Conservation (phyloP, 2,329 filamentous ascomycete genomes). For the Cadophora sp. region DNA sequence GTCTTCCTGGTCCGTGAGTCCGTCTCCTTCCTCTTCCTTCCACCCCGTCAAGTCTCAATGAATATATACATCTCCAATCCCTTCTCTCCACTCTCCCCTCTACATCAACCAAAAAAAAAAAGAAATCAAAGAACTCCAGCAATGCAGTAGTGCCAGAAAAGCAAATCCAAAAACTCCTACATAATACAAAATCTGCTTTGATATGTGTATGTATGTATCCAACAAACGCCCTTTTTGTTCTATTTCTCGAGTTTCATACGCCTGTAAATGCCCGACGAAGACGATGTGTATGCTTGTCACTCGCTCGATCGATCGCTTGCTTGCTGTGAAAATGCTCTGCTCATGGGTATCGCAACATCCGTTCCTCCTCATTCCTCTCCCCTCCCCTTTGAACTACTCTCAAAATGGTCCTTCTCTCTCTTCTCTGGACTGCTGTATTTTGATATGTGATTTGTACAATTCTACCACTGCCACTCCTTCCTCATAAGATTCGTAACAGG, state of each 20-base stretch:
- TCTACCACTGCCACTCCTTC: background rate
- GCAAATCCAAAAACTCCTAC: background rate
- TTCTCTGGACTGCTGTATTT: background rate
- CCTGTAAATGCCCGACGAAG: slow-evolving; percentile 14
- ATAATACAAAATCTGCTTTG: background rate
- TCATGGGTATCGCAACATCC: slow-evolving; percentile 17
- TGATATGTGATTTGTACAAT: background rate
- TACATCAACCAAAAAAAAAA: background rate
- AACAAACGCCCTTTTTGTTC: background rate
- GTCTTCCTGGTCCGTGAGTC: too few relatives aligned
- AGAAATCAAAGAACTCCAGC: background rate
- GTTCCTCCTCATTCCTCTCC: background rate
- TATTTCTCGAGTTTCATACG: background rate
- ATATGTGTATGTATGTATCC: background rate
- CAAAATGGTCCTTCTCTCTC: background rate
- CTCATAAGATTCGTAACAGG: slow-evolving; percentile 32
- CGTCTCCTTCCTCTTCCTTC: too few relatives aligned
- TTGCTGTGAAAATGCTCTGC: background rate
- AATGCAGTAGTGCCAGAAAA: background rate
- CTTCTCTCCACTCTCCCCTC: too few relatives aligned
- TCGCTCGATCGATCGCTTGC: background rate
- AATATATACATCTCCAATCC: background rate
- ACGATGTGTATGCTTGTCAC: background rate
- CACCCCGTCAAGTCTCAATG: too few relatives aligned
- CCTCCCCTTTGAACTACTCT: background rate